Evolutionary conservation across 2,329 filamentous ascomycete species (phyloP), one percentile per base, ranked within the genome.

Genomic region (Penicillium sp.): DNA sequence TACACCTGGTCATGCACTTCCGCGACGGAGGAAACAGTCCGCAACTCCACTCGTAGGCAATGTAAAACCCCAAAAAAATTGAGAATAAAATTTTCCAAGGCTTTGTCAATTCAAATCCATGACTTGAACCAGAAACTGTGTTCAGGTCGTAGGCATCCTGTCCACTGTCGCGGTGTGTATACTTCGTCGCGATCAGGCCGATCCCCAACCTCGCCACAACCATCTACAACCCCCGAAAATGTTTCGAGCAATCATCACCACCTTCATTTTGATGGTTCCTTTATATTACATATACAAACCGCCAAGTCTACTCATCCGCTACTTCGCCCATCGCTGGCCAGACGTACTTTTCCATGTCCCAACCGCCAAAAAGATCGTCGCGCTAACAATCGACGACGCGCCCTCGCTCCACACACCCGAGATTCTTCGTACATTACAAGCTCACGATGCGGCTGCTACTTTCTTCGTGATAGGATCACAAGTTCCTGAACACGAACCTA

Each of bases 381-480:
- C 90, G 0, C 80, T 97, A 38, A 96, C 91, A 1, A 88, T 96
- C 66, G 92, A 96, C 76, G 92, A 96, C 74, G 89, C 86, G 27
- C 92, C 92, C 0, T 92, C 89, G 1, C 74, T 81, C 42, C 81
- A 90, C 71, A 95, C 92, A 2, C 67, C 74, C 43, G 83, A 86
- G 52, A 92, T 96, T 55, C 76, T 92, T 51, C 75, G 84, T 42
- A 75, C 90, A 0, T 79, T 96, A n/a, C 77, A 79, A 49, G 78
- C 79, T 22, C 81, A 91, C 67, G 80, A 82, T 53, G 90, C 88
- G 13, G 84, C 80, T 18, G 92, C 92, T 0, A 96, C 92, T 0
- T 94, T 96, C 71, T 97, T 96, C 72, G 81, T 95, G 31, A 96
- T 96, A 64, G 92, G 92, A 8, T 82, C 82, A 2, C 91, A 96